Percentiles rank a stretch among this genome's conserved stretches.
Evolutionary conservation across 1,284 basidiomycete species (phyloP).

Genomic region (Cryptococcus jaspeensis): DNA sequence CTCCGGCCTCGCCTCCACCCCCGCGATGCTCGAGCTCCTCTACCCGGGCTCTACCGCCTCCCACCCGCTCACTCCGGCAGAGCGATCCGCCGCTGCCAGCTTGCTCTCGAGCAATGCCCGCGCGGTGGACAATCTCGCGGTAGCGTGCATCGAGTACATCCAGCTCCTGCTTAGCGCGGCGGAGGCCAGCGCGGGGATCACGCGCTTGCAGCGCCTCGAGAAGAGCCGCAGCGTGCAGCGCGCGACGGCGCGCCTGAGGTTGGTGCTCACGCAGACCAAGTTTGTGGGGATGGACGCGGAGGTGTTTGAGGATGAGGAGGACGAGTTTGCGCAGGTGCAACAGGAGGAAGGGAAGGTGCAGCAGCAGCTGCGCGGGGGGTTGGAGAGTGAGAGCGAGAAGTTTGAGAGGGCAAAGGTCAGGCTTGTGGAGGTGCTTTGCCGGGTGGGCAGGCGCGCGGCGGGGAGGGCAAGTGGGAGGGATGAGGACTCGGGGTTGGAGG

Average conservation of each 20-base stretch:
- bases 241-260: constrained; percentile 35
- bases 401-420: constrained; percentile 43
- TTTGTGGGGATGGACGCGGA: constrained; percentile 38
- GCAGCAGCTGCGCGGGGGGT: not conserved
- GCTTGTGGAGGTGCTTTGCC: constrained; percentile 40
- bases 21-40: constrained; percentile 44
- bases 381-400: constrained; percentile 23
- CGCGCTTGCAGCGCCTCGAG: constrained; percentile 24
- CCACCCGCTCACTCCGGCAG: not conserved
- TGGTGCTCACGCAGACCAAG: constrained; percentile 41
- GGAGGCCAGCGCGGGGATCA: constrained; percentile 6
- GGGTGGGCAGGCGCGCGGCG: constrained; percentile 40
- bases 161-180: constrained; percentile 35
- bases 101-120: constrained; percentile 29
- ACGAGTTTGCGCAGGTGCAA: not conserved
- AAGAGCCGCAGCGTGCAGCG: constrained; percentile 32
- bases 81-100: not conserved
- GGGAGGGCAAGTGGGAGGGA: constrained; percentile 32
- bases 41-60: constrained; percentile 33
- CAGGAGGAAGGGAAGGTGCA: too few relatives aligned
- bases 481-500: constrained; percentile 47
- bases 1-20: constrained; percentile 30
- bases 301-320: constrained; percentile 13
- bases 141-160: constrained; percentile 48
- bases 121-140: constrained; percentile 46